Evolutionary conservation across 1,284 basidiomycete species (phyloP), one percentile per base, ranked within the genome.

Genomic region (Peniophora sp.): DNA sequence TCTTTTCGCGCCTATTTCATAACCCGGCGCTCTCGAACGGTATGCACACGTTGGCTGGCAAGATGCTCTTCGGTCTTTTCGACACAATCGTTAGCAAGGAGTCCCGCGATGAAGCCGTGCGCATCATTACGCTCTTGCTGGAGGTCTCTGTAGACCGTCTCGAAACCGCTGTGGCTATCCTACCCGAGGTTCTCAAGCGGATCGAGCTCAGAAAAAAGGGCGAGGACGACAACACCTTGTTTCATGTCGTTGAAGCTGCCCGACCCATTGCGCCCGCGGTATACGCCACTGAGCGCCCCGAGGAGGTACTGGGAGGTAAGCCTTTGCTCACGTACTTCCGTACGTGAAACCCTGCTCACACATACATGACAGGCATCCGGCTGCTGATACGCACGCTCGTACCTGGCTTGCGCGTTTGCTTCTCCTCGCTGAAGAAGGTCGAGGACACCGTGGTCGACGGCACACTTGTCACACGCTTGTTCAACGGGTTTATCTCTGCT

Each of bases 11-110:
- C 51, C 84, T 93, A 60, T 79, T 98, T 46, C 96, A 98, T 68
- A 95, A 98, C 62, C 80, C 92, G 2, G 85, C 88, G 12, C 78
- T 96, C 48, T 79, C 83, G 11, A 86, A 81, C 55, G 85, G 81
- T 51, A 83, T 96, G 36, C 94, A 98, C 64, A 91, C 91, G 14
- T 81, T 98, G 69, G 94, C 92, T 57, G 88, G 89, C 54, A 99
- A 98, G 69, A 85, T 97, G 66, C 84, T 98, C 60, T 89, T 93
- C 62, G 92, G 88, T 55, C 76, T 97, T 34, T 80, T 92, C 49
- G 97, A 99, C 56, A 82, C 85, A 43, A 87, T 97, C 49, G 70
- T 87, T 17, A 67, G 73, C 43, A 93, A 94, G 67, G 86, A 87
- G 46, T 79, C 84, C 12, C 71, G 79, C 27, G 75, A 79, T 52